Evolutionary conservation across 2,329 filamentous ascomycete species (phyloP).

Genomic region (Clarireedia sp.): DNA sequence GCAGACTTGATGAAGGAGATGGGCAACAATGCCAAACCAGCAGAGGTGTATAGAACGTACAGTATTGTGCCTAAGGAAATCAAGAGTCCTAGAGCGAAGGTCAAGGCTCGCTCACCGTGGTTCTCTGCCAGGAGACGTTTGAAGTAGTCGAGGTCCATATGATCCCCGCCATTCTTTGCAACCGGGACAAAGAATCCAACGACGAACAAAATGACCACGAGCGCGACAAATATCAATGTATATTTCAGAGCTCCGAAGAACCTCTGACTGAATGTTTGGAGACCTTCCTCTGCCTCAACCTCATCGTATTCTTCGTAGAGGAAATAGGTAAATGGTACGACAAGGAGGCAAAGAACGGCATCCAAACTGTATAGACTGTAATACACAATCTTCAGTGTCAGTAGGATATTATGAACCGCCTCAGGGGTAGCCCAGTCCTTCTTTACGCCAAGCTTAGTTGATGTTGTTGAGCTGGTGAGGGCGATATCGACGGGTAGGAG

Average conservation of each 20-base stretch:
- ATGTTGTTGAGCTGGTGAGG: slow-evolving; percentile 81
- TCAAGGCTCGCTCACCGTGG: slow-evolving; percentile 84
- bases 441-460: slow-evolving; percentile 67
- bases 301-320: slow-evolving; percentile 98
- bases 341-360: slow-evolving; percentile 76
- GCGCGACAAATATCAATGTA: slow-evolving; percentile 72
- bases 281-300: slow-evolving; percentile 72
- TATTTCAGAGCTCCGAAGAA: slow-evolving; percentile 86
- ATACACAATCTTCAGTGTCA: slow-evolving; percentile 80
- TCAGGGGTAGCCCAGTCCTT: slow-evolving; percentile 92
- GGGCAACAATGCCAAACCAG: slow-evolving; percentile 81
- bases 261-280: slow-evolving; percentile 60
- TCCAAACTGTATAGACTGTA: slow-evolving; percentile 90
- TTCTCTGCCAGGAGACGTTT: slow-evolving; percentile 76
- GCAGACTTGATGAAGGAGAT: slow-evolving; percentile 88
- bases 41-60: slow-evolving; percentile 82
- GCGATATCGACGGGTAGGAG: slow-evolving; percentile 93
- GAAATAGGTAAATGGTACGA: slow-evolving; percentile 95
- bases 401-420: slow-evolving; percentile 67
- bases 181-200: slow-evolving; percentile 91
- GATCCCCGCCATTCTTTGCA: slow-evolving; percentile 57
- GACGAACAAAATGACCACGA: slow-evolving; percentile 77
- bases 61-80: slow-evolving; percentile 79
- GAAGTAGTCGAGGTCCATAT: slow-evolving; percentile 86
- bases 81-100: slow-evolving; percentile 82